These are phyloP conservation scores for Elongisporangium senticosum DNA, from an alignment of 352 stramenopile species.

Conservation along the genomic window DNA sequence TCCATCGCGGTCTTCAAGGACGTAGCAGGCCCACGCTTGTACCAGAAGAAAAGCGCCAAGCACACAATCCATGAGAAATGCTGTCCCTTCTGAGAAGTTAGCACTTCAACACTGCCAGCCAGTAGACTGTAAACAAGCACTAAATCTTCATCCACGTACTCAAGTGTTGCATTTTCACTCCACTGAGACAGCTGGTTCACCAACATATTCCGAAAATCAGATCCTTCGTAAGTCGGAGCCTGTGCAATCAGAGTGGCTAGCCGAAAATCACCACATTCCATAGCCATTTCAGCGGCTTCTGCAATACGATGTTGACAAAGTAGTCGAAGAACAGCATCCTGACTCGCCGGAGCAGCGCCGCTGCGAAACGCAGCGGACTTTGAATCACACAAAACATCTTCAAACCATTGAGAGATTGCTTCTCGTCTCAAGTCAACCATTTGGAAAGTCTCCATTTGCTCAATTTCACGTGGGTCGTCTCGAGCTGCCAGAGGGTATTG, in stretches of 20 bases:
- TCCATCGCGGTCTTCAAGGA: constrained; percentile 39
- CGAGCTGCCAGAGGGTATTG: constrained; percentile 42
- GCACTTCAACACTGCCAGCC: constrained; percentile 48
- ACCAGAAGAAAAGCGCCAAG: constrained; percentile 70
- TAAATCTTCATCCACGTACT: constrained; percentile 55
- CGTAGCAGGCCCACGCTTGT: constrained; percentile 42
- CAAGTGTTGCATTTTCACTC: constrained; percentile 38
- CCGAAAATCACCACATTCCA: constrained; percentile 53
- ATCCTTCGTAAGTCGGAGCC: constrained; percentile 42
- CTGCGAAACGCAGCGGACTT: constrained; percentile 7
- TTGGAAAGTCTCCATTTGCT: constrained; percentile 63
- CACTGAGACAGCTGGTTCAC: constrained; percentile 53
- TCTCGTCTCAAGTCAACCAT: constrained; percentile 65
- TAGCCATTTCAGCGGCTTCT: constrained; percentile 53
- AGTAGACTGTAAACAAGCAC: constrained; percentile 65
- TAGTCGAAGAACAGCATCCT: constrained; percentile 30
- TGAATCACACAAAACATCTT: constrained; percentile 30
- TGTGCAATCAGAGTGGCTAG: constrained; percentile 64
- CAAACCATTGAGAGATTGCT: constrained; percentile 74
- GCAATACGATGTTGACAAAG: constrained; percentile 52
- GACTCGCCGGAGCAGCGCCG: constrained; percentile 9
- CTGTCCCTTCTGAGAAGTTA: constrained; percentile 41
- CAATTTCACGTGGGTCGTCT: constrained; percentile 52
- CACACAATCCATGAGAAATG: constrained; percentile 50
- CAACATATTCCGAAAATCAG: constrained; percentile 43